Percentiles rank a stretch among this genome's conserved stretches.
Conservation (phyloP, 148 eudicot species). For the Salicornia ramosissima region DNA sequence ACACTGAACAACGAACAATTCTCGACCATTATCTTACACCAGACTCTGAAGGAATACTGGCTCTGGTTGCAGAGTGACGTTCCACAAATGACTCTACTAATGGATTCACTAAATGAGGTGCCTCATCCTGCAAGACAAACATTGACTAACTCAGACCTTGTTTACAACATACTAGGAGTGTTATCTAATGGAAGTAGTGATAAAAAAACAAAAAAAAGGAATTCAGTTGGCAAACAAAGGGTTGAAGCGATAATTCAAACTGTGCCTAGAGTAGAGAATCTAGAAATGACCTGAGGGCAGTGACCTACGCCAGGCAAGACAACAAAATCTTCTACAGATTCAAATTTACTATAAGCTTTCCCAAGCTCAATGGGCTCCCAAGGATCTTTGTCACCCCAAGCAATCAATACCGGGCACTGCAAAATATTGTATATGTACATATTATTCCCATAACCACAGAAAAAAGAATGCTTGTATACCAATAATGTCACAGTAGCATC, state of each 20-base stretch:
- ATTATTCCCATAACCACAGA: not conserved
- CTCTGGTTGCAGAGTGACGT: slow-evolving; percentile 42
- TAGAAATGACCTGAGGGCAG: slow-evolving; percentile 80
- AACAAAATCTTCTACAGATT: slow-evolving; percentile 76
- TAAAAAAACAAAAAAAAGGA: too few relatives aligned
- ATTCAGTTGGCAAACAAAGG: not conserved
- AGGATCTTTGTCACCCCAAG: slow-evolving; percentile 98
- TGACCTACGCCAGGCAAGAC: slow-evolving; percentile 90
- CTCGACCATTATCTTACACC: slow-evolving; percentile 6
- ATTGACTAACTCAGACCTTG: not conserved
- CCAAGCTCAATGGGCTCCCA: slow-evolving; percentile 97
- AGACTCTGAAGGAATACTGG: slow-evolving; percentile 12
- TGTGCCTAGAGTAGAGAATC: slow-evolving; percentile 14
- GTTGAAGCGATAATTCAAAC: not conserved
- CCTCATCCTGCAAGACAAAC: slow-evolving; percentile 65
- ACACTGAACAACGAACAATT: not conserved
- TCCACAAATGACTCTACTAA: slow-evolving; percentile 73
- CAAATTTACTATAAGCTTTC: slow-evolving; percentile 63
- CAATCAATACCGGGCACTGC: slow-evolving; percentile 94
- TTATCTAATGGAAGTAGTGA: not conserved
- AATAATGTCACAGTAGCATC: not conserved
- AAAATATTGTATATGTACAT: not conserved
- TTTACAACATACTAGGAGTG: too few relatives aligned
- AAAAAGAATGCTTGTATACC: not conserved
- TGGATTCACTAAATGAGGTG: slow-evolving; percentile 85